A percentile compares a stretch with the other conserved stretches of the same genome.
phyloP scores from a whole-genome alignment of 176 grass and related monocot genomes.

The Tuctoria greenei region DNA sequence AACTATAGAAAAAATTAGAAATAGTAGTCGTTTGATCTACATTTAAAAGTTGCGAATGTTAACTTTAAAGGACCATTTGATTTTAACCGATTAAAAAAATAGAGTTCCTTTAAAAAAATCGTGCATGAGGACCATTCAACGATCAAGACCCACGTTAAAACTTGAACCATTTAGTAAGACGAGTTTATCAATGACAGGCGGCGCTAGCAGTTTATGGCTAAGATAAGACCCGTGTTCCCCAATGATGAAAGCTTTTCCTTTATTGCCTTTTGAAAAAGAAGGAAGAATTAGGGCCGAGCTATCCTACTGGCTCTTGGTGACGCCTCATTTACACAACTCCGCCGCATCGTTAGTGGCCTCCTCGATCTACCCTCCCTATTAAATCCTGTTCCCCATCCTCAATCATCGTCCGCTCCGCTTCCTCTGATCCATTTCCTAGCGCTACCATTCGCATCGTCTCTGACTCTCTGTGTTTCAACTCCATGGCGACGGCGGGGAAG shows the following conservation, averaged over 20 bases:
- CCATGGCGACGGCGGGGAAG: slow-evolving; percentile 54
- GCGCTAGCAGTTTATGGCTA: not conserved
- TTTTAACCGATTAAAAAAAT: too few relatives aligned
- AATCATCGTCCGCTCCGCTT: too few relatives aligned
- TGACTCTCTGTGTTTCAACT: not conserved
- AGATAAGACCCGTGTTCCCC: slow-evolving; percentile 26
- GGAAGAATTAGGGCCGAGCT: not conserved
- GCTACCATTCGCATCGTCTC: not conserved
- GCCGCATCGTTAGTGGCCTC: slow-evolving; percentile 36
- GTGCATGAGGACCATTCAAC: not conserved
- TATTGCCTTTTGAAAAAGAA: slow-evolving; percentile 8
- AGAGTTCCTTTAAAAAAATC: not conserved
- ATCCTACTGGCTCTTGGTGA: slow-evolving; percentile 3
- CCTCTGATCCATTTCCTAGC: slow-evolving; percentile 21
- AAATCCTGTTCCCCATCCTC: slow-evolving; percentile 27
- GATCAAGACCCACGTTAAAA: not conserved
- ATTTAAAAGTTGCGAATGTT: too few relatives aligned
- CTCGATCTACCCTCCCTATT: slow-evolving; percentile 36
- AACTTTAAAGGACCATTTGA: too few relatives aligned
- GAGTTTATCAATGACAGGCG: not conserved
- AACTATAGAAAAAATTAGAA: too few relatives aligned
- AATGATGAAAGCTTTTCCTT: not conserved
- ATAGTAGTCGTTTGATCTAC: too few relatives aligned
- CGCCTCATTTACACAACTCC: slow-evolving; percentile 34
- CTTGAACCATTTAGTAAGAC: not conserved